Base-by-base conservation (phyloP, 805 yeast species). In the Hanseniaspora nectarophila region DNA sequence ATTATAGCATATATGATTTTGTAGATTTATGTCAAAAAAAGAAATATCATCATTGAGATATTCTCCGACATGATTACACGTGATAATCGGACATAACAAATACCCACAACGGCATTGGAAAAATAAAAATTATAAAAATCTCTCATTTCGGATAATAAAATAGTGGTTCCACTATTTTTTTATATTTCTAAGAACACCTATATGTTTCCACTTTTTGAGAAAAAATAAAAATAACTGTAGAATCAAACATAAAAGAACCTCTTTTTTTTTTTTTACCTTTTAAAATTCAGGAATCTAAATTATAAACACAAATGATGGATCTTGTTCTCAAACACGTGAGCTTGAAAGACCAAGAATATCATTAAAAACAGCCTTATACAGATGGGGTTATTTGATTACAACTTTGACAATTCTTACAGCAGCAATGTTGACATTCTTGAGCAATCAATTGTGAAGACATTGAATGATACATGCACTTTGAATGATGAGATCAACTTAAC, bases 131-230 rank as follows among this genome's bases (percentile, higher is more conserved):
- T 7, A 29, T 4, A 29, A 9, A 29, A 29, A 12, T 5, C 5
- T 31, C 13, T 31, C 13, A 2, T 13, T 31, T 31, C 13, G 21
- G 4, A 39, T 24, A 39, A 39, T 3, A 16, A n/a, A 39, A 39
- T 24, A 40, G 43, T 40, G 43, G 43, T 40, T 40, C 43, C 43
- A 40, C 43, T 40, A 40, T 7, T 40, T 40, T n/a, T n/a, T n/a
- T n/a, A n/a, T n/a, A n/a, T n/a, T n/a, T n/a, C n/a, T n/a, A n/a
- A n/a, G n/a, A n/a, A n/a, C n/a, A n/a, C n/a, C n/a, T n/a, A n/a
- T n/a, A n/a, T n/a, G n/a, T n/a, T n/a, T n/a, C n/a, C n/a, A n/a
- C n/a, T n/a, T n/a, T n/a, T n/a, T n/a, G n/a, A n/a, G n/a, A n/a
- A n/a, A n/a, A n/a, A n/a, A n/a, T n/a, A 31, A 31, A 13, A 8